These are phyloP conservation scores for Gaultheria prostrata DNA, from an alignment of 148 eudicot species.

Conservation along the genomic window DNA sequence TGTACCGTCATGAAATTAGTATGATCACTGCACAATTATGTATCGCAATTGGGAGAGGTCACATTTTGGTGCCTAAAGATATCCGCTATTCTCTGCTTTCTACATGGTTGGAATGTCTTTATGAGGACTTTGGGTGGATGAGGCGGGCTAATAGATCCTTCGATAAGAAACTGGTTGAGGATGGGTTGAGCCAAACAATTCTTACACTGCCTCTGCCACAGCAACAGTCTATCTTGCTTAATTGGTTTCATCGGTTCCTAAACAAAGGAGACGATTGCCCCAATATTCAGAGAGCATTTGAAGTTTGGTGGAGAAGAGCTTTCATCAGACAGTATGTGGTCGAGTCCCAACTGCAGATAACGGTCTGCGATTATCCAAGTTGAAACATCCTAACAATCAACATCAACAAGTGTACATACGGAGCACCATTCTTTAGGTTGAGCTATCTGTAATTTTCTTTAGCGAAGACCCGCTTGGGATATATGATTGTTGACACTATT, in stretches of 20 bases:
- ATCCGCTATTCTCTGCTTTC: conserved; percentile 63
- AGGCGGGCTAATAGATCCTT: conserved; percentile 59
- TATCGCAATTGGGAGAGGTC: conserved; percentile 78
- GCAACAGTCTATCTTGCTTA: conserved; percentile 67
- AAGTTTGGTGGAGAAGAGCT: conserved; percentile 97
- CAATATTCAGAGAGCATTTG: conserved; percentile 89
- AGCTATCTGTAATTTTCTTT: conserved; percentile 15
- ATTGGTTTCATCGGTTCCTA: conserved; percentile 87
- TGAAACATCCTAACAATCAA: conserved; percentile 16
- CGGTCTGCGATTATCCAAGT: conserved; percentile 55
- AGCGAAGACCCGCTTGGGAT: background rate
- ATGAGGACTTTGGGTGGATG: conserved; percentile 91
- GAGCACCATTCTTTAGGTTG: conserved; percentile 12
- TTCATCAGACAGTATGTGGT: conserved; percentile 62
- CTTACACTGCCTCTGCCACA: conserved; percentile 74
- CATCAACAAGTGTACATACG: conserved; percentile 15
- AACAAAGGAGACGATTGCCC: conserved; percentile 92
- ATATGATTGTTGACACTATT: background rate
- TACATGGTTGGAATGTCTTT: conserved; percentile 88
- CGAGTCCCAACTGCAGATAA: conserved; percentile 71
- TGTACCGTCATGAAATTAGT: conserved; percentile 89
- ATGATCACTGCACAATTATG: conserved; percentile 83
- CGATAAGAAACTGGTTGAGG: conserved; percentile 77
- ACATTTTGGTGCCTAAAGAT: conserved; percentile 69
- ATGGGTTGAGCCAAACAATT: conserved; percentile 79